Evolutionary conservation across 805 yeast genomes (phyloP).

Genomic region (Candida loeiensis): DNA sequence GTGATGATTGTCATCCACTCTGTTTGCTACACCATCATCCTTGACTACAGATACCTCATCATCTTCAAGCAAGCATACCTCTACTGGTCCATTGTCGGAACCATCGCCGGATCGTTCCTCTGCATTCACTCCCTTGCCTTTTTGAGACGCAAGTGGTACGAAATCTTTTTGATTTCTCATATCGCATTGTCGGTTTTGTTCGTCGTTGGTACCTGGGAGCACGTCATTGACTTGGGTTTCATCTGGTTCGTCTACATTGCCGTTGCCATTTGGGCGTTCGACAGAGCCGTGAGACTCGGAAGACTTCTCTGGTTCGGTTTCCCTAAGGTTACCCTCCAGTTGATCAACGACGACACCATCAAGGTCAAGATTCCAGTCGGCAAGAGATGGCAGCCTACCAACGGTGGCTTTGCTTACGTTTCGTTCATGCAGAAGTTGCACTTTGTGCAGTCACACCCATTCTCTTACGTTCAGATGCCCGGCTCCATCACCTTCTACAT

Average conservation of each 20-base stretch:
- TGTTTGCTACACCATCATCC: slow-evolving; percentile 23
- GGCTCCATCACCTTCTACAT: slow-evolving; percentile 46
- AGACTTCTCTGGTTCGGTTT: slow-evolving; percentile 43
- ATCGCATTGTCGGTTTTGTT: slow-evolving; percentile 34
- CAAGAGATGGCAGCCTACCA: slow-evolving; percentile 49
- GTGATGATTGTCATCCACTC: slow-evolving; percentile 31
- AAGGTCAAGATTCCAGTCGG: slow-evolving; percentile 51
- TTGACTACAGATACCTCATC: not conserved
- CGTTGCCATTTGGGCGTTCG: slow-evolving; percentile 53
- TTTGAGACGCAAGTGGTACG: slow-evolving; percentile 37
- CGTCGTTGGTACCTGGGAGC: slow-evolving; percentile 47
- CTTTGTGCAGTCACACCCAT: slow-evolving; percentile 70
- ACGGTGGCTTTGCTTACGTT: slow-evolving; percentile 63
- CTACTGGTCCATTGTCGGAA: slow-evolving; percentile 33
- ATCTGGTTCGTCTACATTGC: slow-evolving; percentile 28
- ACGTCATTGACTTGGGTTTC: slow-evolving; percentile 39
- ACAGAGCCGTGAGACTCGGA: slow-evolving; percentile 34
- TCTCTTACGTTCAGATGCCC: slow-evolving; percentile 47
- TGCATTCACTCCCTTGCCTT: slow-evolving; percentile 30
- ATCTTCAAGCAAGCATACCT: slow-evolving; percentile 2
- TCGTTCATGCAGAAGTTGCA: slow-evolving; percentile 43
- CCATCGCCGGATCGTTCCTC: slow-evolving; percentile 31
- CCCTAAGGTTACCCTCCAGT: slow-evolving; percentile 44
- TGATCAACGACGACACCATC: slow-evolving; percentile 45
- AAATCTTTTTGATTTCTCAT: slow-evolving; percentile 32